Evolutionary conservation across 2,329 filamentous ascomycete species (phyloP).

Genomic region (Sporothrix dimorphospora): DNA sequence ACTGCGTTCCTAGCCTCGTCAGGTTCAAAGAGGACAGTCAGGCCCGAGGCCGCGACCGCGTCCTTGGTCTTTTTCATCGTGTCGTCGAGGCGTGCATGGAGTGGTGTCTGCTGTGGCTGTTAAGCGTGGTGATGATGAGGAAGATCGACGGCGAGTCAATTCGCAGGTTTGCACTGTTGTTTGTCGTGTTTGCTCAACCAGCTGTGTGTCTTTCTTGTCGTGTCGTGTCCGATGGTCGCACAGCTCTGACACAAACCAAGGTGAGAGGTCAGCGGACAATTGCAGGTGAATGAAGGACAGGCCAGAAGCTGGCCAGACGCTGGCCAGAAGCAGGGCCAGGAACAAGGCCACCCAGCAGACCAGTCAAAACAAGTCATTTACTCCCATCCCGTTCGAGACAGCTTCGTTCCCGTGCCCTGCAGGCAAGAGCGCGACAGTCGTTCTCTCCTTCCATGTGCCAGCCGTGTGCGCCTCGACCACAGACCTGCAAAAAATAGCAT

Average conservation of each 20-base stretch:
- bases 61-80: slow-evolving; percentile 38
- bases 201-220: neutral
- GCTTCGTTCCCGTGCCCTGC: neutral
- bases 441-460: neutral
- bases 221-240: neutral
- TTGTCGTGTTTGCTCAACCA: neutral
- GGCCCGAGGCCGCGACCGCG: slow-evolving; percentile 38
- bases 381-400: neutral
- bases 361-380: neutral
- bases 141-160: neutral
- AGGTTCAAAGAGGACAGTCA: slow-evolving; percentile 42
- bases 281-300: neutral
- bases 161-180: neutral
- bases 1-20: slow-evolving; percentile 38
- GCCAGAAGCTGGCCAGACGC: neutral
- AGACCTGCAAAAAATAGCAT: neutral
- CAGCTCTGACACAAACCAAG: slow-evolving; percentile 6
- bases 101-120: neutral
- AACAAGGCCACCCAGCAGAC: neutral
- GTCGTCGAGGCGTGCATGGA: neutral
- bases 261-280: neutral
- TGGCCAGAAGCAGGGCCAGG: neutral
- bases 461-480: slow-evolving; percentile 3
- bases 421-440: neutral
- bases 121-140: neutral